phyloP scores from a whole-genome alignment of 2,329 filamentous ascomycete genomes.

The Penicillium sp. region DNA sequence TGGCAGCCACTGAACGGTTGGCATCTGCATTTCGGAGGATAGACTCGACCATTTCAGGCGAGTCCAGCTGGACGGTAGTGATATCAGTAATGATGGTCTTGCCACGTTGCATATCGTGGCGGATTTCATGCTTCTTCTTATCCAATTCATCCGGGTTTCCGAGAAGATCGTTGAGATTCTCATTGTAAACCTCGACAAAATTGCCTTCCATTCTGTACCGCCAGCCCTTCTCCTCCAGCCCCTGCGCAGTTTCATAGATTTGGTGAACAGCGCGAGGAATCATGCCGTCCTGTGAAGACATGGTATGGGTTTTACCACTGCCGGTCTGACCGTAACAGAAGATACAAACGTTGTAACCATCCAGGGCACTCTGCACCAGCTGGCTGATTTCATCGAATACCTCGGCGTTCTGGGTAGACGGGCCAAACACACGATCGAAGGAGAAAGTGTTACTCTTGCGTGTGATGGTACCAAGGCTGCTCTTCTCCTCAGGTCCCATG shows the following conservation, averaged over 20 bases:
- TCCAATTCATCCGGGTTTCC: constrained; percentile 68
- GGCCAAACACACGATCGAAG: constrained; percentile 90
- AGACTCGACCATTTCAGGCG: constrained; percentile 73
- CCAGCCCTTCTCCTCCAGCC: constrained; percentile 89
- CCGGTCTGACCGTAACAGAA: constrained; percentile 98
- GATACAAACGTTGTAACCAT: constrained; percentile 98
- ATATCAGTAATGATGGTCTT: constrained; percentile 81
- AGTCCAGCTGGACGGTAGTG: constrained; percentile 73
- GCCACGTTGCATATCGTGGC: constrained; percentile 78
- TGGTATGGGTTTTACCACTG: constrained; percentile 94
- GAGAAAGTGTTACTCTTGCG: constrained; percentile 82
- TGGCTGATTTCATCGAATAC: constrained; percentile 97
- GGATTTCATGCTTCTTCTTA: constrained; percentile 84
- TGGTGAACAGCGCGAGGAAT: constrained; percentile 90
- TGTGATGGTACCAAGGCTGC: constrained; percentile 71
- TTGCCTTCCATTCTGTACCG: constrained; percentile 89
- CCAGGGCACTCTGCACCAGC: constrained; percentile 90
- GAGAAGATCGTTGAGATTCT: constrained; percentile 89
- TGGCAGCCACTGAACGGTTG: constrained; percentile 90
- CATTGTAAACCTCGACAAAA: constrained; percentile 98
- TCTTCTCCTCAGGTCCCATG: constrained; percentile 79
- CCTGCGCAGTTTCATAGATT: constrained; percentile 85
- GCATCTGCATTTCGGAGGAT: constrained; percentile 78
- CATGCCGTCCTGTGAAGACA: constrained; percentile 90
- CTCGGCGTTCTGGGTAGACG: constrained; percentile 73